Base-by-base conservation (phyloP, 495 filamentous ascomycete species). In the Penicillium bialowiezense region DNA sequence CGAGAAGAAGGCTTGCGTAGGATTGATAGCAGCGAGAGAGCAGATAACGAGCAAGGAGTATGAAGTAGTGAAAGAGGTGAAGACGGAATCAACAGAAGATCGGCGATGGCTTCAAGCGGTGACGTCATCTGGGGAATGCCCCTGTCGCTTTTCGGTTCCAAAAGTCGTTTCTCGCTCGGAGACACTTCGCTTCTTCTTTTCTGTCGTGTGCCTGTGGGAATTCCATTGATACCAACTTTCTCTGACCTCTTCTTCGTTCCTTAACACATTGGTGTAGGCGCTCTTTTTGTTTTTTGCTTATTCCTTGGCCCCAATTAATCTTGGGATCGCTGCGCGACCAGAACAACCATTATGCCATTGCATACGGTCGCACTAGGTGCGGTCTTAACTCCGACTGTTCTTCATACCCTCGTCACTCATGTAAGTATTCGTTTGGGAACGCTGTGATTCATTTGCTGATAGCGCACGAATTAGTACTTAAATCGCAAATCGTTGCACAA, bases 321-420 rank as follows among this genome's bases (percentile, higher is more conserved):
- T n/a, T n/a, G n/a, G n/a, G 23, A 26, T 26, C 8, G 23, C 23
- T 26, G 3, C 23, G 23, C 23, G 23, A 26, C 23, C 3, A 3
- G 23, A 26, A 26, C n/a, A 8, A n/a, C 7, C 40, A 67, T 34
- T 20, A 85, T 85, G 82, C 69, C 76, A 35, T 72, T 93, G 65
- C 90, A 89, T 64, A 91, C 88, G 5, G 72, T 89, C 26, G 78
- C 86, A 3, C 78, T 93, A 32, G 75, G 77, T 24, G 74, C 85
- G 50, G 89, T 87, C 23, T 80, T 95, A 32, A 86, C 88, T 51
- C 90, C 90, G 12, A 84, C 85, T 1, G 85, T 91, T 26, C 69
- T 95, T 26, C 82, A 85, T 37, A 92, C 90, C 6, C 82, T 88
- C 44, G 65, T 95, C 58, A 83, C 80, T 55, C 90, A 95, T 76